These are phyloP conservation scores for Mycocalia duriaeana DNA, from an alignment of 1,284 basidiomycete genomes.

Conservation along the genomic window DNA sequence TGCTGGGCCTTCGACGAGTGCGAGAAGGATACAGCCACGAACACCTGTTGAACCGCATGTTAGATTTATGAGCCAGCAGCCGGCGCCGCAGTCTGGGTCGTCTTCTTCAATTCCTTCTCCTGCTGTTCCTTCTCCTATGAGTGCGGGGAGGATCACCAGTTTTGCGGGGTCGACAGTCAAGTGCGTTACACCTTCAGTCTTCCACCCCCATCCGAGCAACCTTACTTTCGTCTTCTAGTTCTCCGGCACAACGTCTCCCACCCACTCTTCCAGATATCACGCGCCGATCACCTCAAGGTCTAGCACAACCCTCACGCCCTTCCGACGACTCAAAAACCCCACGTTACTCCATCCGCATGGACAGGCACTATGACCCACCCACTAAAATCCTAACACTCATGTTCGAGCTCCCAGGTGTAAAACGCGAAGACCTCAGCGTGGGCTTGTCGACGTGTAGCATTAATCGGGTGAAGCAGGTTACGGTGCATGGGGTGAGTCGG, in stretches of 20 bases:
- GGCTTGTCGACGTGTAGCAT: constrained; percentile 45
- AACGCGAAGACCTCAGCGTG: constrained; percentile 45
- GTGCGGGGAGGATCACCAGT: constrained; percentile 5
- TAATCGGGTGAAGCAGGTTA: constrained; percentile 52
- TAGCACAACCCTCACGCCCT: neutral
- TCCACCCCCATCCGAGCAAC: constrained; percentile 3
- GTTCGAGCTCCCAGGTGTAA: constrained; percentile 60
- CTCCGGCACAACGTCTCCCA: too few relatives aligned
- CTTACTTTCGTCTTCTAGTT: too few relatives aligned
- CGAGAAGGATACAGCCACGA: neutral
- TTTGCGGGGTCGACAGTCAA: constrained; percentile 8
- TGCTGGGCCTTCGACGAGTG: neutral
- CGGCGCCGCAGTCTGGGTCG: constrained; percentile 1
- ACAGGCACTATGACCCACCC: constrained; percentile 46
- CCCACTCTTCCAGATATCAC: constrained; percentile 1
- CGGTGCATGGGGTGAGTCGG: constrained; percentile 38
- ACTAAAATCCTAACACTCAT: constrained; percentile 44
- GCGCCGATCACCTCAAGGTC: constrained; percentile 5
- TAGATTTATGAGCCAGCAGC: constrained; percentile 4
- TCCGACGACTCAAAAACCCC: constrained; percentile 1
- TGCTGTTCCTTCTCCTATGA: constrained; percentile 7
- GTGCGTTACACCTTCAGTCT: constrained; percentile 5
- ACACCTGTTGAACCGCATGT: constrained; percentile 5
- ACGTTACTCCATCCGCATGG: constrained; percentile 38
- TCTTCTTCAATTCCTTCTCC: constrained; percentile 7